Conservation (phyloP, 1,139 yeast genomes). For the Scheffersomyces lignicola region DNA sequence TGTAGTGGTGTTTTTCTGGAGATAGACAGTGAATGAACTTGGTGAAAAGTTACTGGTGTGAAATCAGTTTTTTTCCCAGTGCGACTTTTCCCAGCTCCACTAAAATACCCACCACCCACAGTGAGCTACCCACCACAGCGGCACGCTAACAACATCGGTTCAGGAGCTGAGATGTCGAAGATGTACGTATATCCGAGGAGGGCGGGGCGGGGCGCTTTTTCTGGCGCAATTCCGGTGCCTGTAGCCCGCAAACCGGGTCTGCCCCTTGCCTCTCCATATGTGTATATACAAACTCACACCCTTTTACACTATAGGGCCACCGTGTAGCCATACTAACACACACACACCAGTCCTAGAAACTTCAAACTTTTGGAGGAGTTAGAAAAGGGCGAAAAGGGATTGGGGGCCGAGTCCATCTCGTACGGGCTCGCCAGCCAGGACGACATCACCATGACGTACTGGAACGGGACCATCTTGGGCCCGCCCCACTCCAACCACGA, state of each 20-base stretch:
- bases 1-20: constrained; percentile 1
- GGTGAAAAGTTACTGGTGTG: not conserved
- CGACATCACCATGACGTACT: constrained; percentile 86
- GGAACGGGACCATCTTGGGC: constrained; percentile 97
- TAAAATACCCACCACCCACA: not conserved
- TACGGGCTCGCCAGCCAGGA: constrained; percentile 87
- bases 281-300: too few species aligned
- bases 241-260: too few species aligned
- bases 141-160: too few species aligned
- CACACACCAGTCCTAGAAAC: constrained; percentile 91
- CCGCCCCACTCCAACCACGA: constrained; percentile 96
- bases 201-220: too few species aligned
- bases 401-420: constrained; percentile 95
- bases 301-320: too few species aligned
- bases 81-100: not conserved
- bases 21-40: too few species aligned
- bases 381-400: constrained; percentile 97
- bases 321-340: too few species aligned
- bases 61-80: constrained; percentile 1
- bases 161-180: constrained; percentile 35
- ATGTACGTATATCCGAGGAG: constrained; percentile 42
- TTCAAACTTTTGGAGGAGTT: constrained; percentile 92
- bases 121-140: too few species aligned
- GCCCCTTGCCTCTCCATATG: too few species aligned
- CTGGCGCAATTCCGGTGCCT: too few species aligned